These are phyloP conservation scores for Blastomyces silverae DNA, from an alignment of 2,329 filamentous ascomycete genomes.

Conservation along the genomic window DNA sequence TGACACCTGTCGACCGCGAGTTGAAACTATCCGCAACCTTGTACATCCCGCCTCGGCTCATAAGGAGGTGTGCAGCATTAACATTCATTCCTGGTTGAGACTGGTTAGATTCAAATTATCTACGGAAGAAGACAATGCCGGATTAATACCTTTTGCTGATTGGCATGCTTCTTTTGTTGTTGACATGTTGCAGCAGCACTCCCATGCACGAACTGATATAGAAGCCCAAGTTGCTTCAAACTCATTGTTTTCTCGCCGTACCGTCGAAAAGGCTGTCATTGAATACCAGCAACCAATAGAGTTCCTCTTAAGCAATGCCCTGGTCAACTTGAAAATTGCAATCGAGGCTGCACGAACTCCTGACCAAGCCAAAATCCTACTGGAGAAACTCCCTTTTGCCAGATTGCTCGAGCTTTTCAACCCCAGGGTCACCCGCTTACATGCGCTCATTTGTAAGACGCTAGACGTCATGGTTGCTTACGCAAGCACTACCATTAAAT, in stretches of 20 bases:
- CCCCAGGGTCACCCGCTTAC: conserved; percentile 40
- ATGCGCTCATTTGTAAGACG: conserved; percentile 44
- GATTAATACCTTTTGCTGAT: conserved; percentile 45
- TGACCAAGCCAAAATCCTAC: conserved; percentile 38
- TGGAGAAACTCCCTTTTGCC: conserved; percentile 41
- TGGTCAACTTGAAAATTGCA: conserved; percentile 47
- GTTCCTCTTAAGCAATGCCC: conserved; percentile 47
- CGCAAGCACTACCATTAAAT: conserved; percentile 28
- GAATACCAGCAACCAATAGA: conserved; percentile 55
- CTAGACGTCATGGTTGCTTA: conserved; percentile 46
- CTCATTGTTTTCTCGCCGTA: conserved; percentile 39
- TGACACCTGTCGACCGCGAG: conserved; percentile 46
- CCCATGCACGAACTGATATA: conserved; percentile 51
- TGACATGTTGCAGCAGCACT: conserved; percentile 50
- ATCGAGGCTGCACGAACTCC: conserved; percentile 40
- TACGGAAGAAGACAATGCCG: conserved; percentile 42
- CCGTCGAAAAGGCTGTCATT: conserved; percentile 48
- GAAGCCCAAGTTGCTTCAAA: conserved; percentile 46
- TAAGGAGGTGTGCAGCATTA: conserved; percentile 53
- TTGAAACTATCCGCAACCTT: conserved; percentile 48
- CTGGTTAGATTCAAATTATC: conserved; percentile 53
- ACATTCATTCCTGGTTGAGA: conserved; percentile 52
- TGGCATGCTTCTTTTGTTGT: conserved; percentile 52
- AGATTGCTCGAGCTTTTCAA: conserved; percentile 49
- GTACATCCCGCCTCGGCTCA: conserved; percentile 54